Evolutionary conservation across 164 flowering plant species (phyloP), one percentile per base, ranked within the genome.

Genomic region (Berberis thunbergii): DNA sequence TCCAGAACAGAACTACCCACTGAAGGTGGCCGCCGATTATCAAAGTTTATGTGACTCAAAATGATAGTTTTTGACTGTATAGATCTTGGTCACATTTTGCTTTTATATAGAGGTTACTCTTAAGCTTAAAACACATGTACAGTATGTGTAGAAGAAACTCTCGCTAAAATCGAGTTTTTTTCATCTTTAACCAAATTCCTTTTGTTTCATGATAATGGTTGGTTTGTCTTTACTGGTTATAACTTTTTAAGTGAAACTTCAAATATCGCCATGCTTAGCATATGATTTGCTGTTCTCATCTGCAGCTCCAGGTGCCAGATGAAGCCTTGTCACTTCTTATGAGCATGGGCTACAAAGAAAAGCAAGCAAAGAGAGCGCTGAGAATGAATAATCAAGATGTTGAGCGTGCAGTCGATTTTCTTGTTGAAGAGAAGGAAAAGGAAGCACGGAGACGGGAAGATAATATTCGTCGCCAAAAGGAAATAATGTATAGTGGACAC

Each of bases 281-380:
- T 11, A 55, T 2, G 53, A 4, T 66, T 63, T 54, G 7, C 41
- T 46, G 6, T 59, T 54, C 11, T 13, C 12, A 10, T 11, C 71
- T 7, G 12, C 89, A 94, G 97, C 84, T 94, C 62, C 91, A 94
- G 70, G 86, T 94, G 7, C 72, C 88, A 2, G 96, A 94, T 73
- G 96, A 94, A 74, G 77, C 81, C 54, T 67, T 94, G 39, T 82
- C 96, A 41, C 59, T 80, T 45, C 86, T 90, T 41, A 74, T 86
- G 79, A 79, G 87, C 76, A 87, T 90, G 97, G 98, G 98, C 45
- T 88, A 87, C 68, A 79, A 76, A 59, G 93, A 83, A 65, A 68
- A 62, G 43, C 84, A 78, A 46, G 84, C 89, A 53, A 86, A 80
- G 72, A 87, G 91, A 71, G 97, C 98, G 13, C 62, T 94, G 59